phyloP scores from a whole-genome alignment of 768 basidiomycete species.

The Agrocybe chaxingu region DNA sequence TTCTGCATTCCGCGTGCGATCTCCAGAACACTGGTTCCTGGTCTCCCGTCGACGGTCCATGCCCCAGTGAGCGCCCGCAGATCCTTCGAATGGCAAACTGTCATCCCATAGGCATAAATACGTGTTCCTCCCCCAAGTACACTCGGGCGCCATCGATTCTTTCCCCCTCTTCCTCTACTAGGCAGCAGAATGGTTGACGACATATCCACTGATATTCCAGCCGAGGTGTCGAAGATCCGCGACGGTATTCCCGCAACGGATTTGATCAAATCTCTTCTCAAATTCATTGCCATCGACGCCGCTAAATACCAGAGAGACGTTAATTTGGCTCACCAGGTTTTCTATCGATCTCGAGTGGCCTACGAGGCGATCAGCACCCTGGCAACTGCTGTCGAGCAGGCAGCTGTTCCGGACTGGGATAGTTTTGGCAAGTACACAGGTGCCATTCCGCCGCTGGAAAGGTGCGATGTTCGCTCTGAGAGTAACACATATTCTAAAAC shows the following conservation, averaged over 20 bases:
- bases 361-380: slow-evolving; percentile 19
- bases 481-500: neutral
- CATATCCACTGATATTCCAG: slow-evolving; percentile 3
- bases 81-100: no score
- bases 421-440: slow-evolving; percentile 16
- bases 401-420: slow-evolving; percentile 5
- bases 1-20: no score
- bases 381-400: slow-evolving; percentile 8
- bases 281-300: slow-evolving; percentile 12
- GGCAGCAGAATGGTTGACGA: neutral
- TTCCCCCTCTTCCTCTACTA: no score
- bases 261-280: slow-evolving; percentile 17
- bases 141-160: no score
- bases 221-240: neutral
- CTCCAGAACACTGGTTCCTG: no score
- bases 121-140: no score
- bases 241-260: slow-evolving; percentile 17
- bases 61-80: no score
- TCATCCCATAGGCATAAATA: no score
- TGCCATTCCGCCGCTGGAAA: slow-evolving; percentile 19
- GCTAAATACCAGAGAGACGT: slow-evolving; percentile 12
- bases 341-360: slow-evolving; percentile 11
- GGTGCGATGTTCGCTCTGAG: slow-evolving; percentile 1
- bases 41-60: no score
- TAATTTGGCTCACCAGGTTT: slow-evolving; percentile 13